phyloP scores from a whole-genome alignment of 1,284 basidiomycete species.

The Apiotrichum sp. region DNA sequence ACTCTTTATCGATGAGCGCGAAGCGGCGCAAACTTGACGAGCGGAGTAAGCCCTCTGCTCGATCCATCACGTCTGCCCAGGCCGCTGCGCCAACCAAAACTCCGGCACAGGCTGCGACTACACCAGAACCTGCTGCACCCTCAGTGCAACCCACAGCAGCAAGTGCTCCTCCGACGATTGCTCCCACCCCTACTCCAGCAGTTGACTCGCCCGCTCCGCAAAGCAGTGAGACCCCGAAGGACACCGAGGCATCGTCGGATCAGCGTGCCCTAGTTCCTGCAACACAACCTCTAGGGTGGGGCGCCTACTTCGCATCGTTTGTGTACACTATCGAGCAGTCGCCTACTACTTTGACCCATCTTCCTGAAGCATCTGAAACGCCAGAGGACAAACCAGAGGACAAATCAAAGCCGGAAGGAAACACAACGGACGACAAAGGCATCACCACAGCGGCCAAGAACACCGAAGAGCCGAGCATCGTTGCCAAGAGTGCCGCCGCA shows the following conservation, averaged over 20 bases:
- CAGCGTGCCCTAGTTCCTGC: neutral
- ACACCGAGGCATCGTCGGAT: neutral
- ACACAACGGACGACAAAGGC: no score
- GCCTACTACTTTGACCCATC: no score
- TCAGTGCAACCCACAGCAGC: no score
- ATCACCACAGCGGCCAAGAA: no score
- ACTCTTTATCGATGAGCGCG: neutral
- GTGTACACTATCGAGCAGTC: constrained; percentile 12
- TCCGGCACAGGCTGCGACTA: neutral
- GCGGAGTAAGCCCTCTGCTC: neutral
- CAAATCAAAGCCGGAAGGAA: neutral
- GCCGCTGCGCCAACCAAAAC: no score
- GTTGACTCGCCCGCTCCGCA: neutral
- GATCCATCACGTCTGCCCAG: no score
- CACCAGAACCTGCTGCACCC: neutral
- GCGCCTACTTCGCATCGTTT: constrained; percentile 28
- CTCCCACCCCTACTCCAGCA: no score
- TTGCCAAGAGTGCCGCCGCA: neutral
- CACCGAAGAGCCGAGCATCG: no score
- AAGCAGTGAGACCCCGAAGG: neutral
- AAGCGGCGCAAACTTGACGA: constrained; percentile 6
- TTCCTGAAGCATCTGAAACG: no score
- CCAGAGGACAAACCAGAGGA: neutral
- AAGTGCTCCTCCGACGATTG: no score
- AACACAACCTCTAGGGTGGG: constrained; percentile 19